Percentiles rank a stretch among this genome's conserved stretches.
Evolutionary conservation across 139 green algal species (phyloP).

Genomic region (Pseudopediastrum boryanum): DNA sequence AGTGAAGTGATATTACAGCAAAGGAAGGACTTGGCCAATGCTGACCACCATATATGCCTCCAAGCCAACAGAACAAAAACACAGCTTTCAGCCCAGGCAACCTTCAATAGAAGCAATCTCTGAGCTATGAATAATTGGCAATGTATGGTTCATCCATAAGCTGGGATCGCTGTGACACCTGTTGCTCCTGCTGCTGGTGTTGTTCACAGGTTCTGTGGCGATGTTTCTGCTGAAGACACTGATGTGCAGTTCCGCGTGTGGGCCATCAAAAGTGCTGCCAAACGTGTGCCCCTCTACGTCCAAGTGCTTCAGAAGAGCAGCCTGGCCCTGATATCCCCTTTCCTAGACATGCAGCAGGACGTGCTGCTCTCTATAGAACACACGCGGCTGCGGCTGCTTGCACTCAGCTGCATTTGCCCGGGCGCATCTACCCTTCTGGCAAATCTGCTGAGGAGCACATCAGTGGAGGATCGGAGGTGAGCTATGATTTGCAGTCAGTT

Average conservation of each 20-base stretch:
- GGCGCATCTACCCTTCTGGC: slow-evolving; percentile 79
- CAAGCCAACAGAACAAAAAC: no score
- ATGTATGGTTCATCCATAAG: no score
- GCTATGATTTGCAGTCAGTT: background rate
- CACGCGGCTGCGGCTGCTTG: slow-evolving; percentile 73
- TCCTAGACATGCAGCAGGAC: slow-evolving; percentile 75
- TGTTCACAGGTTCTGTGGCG: slow-evolving; percentile 60
- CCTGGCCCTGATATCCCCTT: slow-evolving; percentile 66
- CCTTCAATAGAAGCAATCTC: no score
- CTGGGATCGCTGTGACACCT: no score
- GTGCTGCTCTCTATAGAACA: slow-evolving; percentile 73
- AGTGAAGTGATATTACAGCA: no score
- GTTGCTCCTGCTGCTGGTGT: no score
- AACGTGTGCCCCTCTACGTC: slow-evolving; percentile 79
- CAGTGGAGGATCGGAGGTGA: background rate
- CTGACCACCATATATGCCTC: no score
- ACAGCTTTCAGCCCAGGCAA: no score
- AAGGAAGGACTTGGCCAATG: no score
- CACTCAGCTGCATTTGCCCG: slow-evolving; percentile 71
- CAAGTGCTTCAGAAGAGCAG: slow-evolving; percentile 68
- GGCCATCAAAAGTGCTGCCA: slow-evolving; percentile 84
- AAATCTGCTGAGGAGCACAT: slow-evolving; percentile 68
- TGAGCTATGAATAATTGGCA: no score
- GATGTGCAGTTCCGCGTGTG: slow-evolving; percentile 84
- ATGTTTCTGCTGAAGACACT: slow-evolving; percentile 74